Conservation (phyloP, 1,284 basidiomycete species). For the Agroathelia rolfsii region DNA sequence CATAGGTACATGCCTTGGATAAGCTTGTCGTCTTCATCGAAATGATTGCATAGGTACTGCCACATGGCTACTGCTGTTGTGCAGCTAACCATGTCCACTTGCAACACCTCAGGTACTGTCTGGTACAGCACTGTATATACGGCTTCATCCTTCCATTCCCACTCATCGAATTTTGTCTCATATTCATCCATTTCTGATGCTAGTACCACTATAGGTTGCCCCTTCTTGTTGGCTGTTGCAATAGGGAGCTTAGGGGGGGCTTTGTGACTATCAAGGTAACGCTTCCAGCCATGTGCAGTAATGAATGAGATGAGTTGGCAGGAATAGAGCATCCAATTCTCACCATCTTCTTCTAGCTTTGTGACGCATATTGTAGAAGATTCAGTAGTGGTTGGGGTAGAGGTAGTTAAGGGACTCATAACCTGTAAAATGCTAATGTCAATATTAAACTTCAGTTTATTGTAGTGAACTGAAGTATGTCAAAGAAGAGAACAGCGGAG, state of each 20-base stretch:
- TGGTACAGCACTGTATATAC: conserved; percentile 16
- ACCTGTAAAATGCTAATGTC: too few relatives aligned
- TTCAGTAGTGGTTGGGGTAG: conserved; percentile 13
- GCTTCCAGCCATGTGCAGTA: conserved; percentile 14
- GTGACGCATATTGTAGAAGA: conserved; percentile 19
- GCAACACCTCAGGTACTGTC: conserved; percentile 12
- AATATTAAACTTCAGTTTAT: too few relatives aligned
- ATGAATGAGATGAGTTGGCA: conserved; percentile 16
- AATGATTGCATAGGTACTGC: conserved; percentile 14
- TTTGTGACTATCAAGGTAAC: conserved; percentile 19
- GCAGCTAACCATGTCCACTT: conserved; percentile 14
- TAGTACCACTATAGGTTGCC: conserved; percentile 8
- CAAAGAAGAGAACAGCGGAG: too few relatives aligned
- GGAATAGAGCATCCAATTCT: conserved; percentile 26
- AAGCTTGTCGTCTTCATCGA: conserved; percentile 16
- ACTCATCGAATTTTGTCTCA: conserved; percentile 15
- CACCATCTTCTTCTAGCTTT: conserved; percentile 21
- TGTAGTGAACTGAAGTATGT: too few relatives aligned
- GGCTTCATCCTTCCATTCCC: conserved; percentile 15
- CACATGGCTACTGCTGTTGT: conserved; percentile 11
- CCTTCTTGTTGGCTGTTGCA: conserved; percentile 1
- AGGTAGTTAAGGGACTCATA: conserved; percentile 12
- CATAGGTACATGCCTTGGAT: conserved; percentile 13
- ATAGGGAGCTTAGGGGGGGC: conserved; percentile 11
- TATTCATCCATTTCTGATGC: conserved; percentile 16